phyloP scores from a whole-genome alignment of 495 filamentous ascomycete genomes.

The Penicillium ucsense region DNA sequence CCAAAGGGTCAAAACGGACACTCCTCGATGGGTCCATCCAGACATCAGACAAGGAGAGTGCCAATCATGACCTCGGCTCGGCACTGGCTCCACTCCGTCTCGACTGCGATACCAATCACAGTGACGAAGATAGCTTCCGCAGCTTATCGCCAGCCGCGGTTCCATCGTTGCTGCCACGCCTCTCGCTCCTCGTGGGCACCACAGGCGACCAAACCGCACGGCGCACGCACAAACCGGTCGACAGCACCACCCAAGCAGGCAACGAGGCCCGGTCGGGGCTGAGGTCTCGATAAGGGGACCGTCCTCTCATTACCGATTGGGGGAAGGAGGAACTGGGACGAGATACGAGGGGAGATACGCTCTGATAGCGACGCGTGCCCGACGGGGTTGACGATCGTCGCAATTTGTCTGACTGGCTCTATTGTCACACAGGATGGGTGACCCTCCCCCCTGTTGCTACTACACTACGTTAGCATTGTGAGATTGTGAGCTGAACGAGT shows the following conservation, averaged over 20 bases:
- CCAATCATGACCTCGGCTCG: too few species aligned
- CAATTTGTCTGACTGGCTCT: not conserved
- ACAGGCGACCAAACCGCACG: too few species aligned
- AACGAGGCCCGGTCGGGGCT: too few species aligned
- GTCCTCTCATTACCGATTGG: not conserved
- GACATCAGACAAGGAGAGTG: too few species aligned
- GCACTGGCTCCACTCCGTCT: too few species aligned
- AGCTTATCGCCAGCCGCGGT: slow-evolving; percentile 15
- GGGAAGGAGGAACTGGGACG: slow-evolving; percentile 3
- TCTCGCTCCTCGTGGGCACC: slow-evolving; percentile 7
- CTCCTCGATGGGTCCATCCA: not conserved
- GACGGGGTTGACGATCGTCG: not conserved
- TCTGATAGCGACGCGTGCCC: not conserved
- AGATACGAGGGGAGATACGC: slow-evolving; percentile 3
- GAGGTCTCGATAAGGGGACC: too few species aligned
- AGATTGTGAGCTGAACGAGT: not conserved
- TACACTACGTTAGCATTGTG: too few species aligned
- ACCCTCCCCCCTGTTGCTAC: not conserved
- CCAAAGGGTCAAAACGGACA: not conserved
- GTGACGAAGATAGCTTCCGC: not conserved
- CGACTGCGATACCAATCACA: too few species aligned
- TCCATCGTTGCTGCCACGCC: not conserved
- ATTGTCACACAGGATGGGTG: not conserved
- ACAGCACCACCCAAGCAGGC: too few species aligned
- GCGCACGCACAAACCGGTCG: too few species aligned